These are phyloP conservation scores for Cordyceps pruinosa DNA, from an alignment of 2,329 filamentous ascomycete species.

Conservation along the genomic window DNA sequence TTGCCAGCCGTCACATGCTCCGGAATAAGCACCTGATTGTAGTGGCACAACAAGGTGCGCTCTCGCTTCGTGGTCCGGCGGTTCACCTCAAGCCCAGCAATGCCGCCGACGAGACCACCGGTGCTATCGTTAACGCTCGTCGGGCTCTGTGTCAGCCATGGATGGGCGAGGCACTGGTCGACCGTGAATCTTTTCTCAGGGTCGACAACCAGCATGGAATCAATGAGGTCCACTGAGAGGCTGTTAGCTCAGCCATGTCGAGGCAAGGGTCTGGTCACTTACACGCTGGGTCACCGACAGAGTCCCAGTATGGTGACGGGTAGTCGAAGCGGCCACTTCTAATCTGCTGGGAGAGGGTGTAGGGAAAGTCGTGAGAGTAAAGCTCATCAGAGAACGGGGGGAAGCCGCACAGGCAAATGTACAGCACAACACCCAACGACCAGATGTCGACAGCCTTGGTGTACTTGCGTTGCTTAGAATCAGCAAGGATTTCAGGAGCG, in stretches of 20 bases:
- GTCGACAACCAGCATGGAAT: slow-evolving; percentile 87
- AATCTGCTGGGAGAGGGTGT: slow-evolving; percentile 82
- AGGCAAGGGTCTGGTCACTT: slow-evolving; percentile 24
- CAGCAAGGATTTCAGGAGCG: slow-evolving; percentile 87
- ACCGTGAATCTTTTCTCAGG: slow-evolving; percentile 77
- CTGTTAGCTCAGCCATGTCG: background rate
- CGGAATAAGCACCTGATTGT: slow-evolving; percentile 63
- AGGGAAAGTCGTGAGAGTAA: slow-evolving; percentile 73
- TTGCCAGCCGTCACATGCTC: slow-evolving; percentile 48
- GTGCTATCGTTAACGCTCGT: slow-evolving; percentile 74
- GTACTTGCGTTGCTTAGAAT: slow-evolving; percentile 75
- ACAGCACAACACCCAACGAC: slow-evolving; percentile 95
- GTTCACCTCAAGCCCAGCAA: slow-evolving; percentile 75
- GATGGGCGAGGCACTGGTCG: slow-evolving; percentile 84
- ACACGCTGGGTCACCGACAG: slow-evolving; percentile 60
- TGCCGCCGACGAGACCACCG: slow-evolving; percentile 81
- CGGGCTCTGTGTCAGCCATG: slow-evolving; percentile 67
- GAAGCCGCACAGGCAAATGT: slow-evolving; percentile 95
- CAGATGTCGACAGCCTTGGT: slow-evolving; percentile 93
- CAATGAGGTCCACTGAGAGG: slow-evolving; percentile 71
- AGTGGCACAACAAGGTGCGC: slow-evolving; percentile 73
- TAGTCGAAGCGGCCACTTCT: slow-evolving; percentile 86
- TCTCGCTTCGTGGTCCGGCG: slow-evolving; percentile 74
- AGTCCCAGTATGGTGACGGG: slow-evolving; percentile 83
- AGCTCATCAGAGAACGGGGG: slow-evolving; percentile 96